A percentile compares a stretch with the other conserved stretches of the same genome.
Evolutionary conservation across 805 yeast species (phyloP).

Genomic region (Geotrichum ghanense): DNA sequence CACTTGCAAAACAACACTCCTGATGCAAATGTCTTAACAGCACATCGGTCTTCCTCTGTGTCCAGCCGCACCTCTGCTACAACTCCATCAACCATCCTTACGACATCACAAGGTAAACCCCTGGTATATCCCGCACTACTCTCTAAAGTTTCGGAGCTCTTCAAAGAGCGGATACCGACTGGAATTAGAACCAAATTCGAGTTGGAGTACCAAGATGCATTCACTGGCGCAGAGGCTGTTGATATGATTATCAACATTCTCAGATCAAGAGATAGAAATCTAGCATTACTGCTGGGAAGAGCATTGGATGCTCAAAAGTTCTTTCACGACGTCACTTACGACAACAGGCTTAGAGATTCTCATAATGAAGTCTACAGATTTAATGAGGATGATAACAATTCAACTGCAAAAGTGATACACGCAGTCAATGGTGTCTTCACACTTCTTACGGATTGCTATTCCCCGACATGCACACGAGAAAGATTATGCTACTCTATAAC

Average conservation of each 20-base stretch:
- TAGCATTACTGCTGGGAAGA: constrained; percentile 81
- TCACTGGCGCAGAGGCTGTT: constrained; percentile 89
- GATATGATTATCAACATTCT: constrained; percentile 76
- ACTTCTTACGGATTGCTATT: constrained; percentile 83
- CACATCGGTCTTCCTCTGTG: constrained; percentile 6
- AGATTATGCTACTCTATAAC: constrained; percentile 86
- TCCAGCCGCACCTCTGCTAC: constrained; percentile 4
- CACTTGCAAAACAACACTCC: constrained; percentile 5
- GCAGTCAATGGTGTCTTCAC: constrained; percentile 86
- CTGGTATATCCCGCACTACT: constrained; percentile 81
- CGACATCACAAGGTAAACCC: constrained; percentile 46
- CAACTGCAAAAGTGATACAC: constrained; percentile 13
- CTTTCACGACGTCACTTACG: constrained; percentile 92
- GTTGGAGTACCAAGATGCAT: constrained; percentile 81
- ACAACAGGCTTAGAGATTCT: constrained; percentile 84
- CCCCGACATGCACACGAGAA: constrained; percentile 91
- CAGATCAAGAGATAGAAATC: constrained; percentile 79
- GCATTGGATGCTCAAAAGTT: constrained; percentile 89
- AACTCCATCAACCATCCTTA: constrained; percentile 32
- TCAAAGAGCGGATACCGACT: constrained; percentile 55
- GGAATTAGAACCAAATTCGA: constrained; percentile 85
- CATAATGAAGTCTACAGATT: constrained; percentile 80
- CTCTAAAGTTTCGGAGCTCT: constrained; percentile 71
- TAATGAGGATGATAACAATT: constrained; percentile 13
- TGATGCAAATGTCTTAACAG: constrained; percentile 10